phyloP scores from a whole-genome alignment of 1,284 basidiomycete species.

The Moesziomyces sp. region DNA sequence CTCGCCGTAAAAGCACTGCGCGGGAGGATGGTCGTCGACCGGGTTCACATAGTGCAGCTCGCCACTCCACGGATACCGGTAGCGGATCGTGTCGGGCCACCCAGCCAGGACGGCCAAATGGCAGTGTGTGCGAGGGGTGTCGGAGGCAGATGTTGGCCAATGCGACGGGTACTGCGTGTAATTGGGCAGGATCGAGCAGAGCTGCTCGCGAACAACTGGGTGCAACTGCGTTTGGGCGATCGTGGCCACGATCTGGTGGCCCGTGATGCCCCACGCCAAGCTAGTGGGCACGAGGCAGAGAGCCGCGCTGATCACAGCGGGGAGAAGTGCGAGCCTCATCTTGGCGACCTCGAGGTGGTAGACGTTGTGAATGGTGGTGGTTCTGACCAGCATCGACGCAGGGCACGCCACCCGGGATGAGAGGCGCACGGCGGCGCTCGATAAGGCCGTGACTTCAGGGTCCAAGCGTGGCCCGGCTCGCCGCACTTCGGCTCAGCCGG shows the following conservation, averaged over 20 bases:
- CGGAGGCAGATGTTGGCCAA: constrained; percentile 19
- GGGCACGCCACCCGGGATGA: too few species aligned
- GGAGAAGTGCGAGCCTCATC: constrained; percentile 7
- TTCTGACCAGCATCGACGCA: too few species aligned
- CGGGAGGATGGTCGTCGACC: constrained; percentile 79
- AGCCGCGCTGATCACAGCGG: constrained; percentile 1
- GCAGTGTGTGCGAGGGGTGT: constrained; percentile 48
- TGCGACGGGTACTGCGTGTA: constrained; percentile 50
- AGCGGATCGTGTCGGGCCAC: constrained; percentile 75
- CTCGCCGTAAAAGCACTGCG: constrained; percentile 80
- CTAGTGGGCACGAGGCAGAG: constrained; percentile 13
- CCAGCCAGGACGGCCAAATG: constrained; percentile 75
- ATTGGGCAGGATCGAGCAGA: constrained; percentile 76
- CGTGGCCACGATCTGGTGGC: constrained; percentile 90
- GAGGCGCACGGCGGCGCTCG: too few species aligned
- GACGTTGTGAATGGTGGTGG: too few species aligned
- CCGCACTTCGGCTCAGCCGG: too few species aligned
- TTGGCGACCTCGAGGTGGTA: not conserved
- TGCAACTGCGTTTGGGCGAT: constrained; percentile 91
- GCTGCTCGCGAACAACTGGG: constrained; percentile 76
- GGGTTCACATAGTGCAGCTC: constrained; percentile 82
- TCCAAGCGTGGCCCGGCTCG: too few species aligned
- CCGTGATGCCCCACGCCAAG: constrained; percentile 70
- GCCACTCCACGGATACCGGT: constrained; percentile 64
- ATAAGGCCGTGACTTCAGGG: too few species aligned